These are phyloP conservation scores for cucumber (Cucumis sativus) DNA, from an alignment of 306 rosid species.

Conservation along the genomic window Cucumber_9930_V3 NC_026657.2:28968501-28969000, in stretches of 20 bases:
- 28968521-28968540: too few relatives aligned
- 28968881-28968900: background rate
- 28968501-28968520: too few relatives aligned
- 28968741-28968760: background rate
- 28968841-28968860: slow-evolving; percentile 26
- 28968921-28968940: slow-evolving; percentile 7
- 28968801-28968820: background rate
- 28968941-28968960: slow-evolving; percentile 7
- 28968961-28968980: background rate
- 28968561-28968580: background rate
- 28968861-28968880: slow-evolving; percentile 24
- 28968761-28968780: background rate
- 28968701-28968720: background rate
- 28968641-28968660: background rate
- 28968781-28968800: background rate
- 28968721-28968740: too few relatives aligned
- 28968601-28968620: background rate
- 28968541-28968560: background rate
- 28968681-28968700: background rate
- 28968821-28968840: slow-evolving; percentile 22
- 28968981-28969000: slow-evolving; percentile 31
- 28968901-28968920: background rate
- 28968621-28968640: background rate
- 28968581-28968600: background rate
- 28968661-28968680: background rate